Conservation (phyloP, 768 basidiomycete genomes). For the Cystobasidiopsis lactophilus region DNA sequence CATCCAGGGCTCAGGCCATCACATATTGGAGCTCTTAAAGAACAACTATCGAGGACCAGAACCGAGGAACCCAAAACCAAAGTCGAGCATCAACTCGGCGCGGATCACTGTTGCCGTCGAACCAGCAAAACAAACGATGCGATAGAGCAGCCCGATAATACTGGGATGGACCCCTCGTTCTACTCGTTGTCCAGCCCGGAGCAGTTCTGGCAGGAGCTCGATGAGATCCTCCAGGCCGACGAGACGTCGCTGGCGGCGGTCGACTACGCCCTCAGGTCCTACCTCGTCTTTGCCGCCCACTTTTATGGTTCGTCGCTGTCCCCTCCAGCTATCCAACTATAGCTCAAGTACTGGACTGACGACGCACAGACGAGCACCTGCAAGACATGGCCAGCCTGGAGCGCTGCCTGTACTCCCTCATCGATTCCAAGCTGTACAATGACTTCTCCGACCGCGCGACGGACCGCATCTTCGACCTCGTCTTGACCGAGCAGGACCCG, state of each 20-base stretch:
- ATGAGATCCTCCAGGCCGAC: constrained; percentile 52
- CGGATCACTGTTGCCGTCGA: too few species aligned
- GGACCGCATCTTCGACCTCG: constrained; percentile 49
- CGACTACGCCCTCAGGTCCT: constrained; percentile 36
- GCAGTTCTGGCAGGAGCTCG: constrained; percentile 36
- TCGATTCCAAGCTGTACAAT: constrained; percentile 65
- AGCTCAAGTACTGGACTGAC: too few species aligned
- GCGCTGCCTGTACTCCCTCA: constrained; percentile 51
- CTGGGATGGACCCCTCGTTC: too few species aligned
- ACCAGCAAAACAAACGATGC: too few species aligned
- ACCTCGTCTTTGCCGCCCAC: constrained; percentile 10
- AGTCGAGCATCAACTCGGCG: too few species aligned
- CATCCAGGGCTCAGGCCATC: too few species aligned
- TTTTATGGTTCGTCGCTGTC: constrained; percentile 8
- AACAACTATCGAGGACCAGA: too few species aligned
- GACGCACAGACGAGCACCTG: neutral
- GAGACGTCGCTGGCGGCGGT: constrained; percentile 44
- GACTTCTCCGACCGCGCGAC: constrained; percentile 86
- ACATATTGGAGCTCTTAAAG: too few species aligned
- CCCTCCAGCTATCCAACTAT: neutral
- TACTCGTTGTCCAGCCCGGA: too few species aligned
- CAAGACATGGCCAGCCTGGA: constrained; percentile 30
- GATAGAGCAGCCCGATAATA: too few species aligned
- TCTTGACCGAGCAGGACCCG: constrained; percentile 32
- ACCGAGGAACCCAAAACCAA: too few species aligned